Conservation (phyloP, 2,329 filamentous ascomycete genomes). For the Ophiocordyceps camponoti-floridani region DNA sequence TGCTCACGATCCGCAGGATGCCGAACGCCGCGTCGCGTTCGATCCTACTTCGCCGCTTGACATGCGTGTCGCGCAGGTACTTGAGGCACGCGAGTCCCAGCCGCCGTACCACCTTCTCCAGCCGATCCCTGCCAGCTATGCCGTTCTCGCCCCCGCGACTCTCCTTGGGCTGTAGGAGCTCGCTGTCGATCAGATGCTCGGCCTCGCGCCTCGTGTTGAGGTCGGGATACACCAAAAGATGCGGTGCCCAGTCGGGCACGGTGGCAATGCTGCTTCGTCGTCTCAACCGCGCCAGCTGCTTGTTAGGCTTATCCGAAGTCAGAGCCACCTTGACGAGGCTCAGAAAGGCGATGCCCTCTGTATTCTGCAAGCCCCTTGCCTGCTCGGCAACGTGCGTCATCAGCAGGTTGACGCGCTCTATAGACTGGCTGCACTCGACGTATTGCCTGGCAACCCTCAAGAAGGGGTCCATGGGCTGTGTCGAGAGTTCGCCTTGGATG, state of each 20-base stretch:
- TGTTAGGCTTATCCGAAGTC: slow-evolving; percentile 11
- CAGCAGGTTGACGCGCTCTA: slow-evolving; percentile 17
- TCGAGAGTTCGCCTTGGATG: slow-evolving; percentile 26
- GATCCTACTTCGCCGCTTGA: slow-evolving; percentile 22
- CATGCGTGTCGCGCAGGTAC: slow-evolving; percentile 27
- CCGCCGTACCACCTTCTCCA: slow-evolving; percentile 14
- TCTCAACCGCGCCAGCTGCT: slow-evolving; percentile 7
- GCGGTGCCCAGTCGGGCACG: slow-evolving; percentile 30
- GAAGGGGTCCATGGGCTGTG: slow-evolving; percentile 31
- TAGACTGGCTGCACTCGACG: slow-evolving; percentile 21
- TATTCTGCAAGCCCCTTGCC: slow-evolving; percentile 23
- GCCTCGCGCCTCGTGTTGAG: slow-evolving; percentile 20
- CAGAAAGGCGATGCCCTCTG: slow-evolving; percentile 30
- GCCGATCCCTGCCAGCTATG: not conserved
- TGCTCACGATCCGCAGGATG: slow-evolving; percentile 23
- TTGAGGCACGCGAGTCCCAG: slow-evolving; percentile 26
- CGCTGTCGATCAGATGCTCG: slow-evolving; percentile 23
- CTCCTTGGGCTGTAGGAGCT: slow-evolving; percentile 18
- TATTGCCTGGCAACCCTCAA: slow-evolving; percentile 39
- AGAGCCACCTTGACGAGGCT: slow-evolving; percentile 19
- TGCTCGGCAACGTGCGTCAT: slow-evolving; percentile 25
- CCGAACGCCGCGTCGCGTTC: slow-evolving; percentile 21
- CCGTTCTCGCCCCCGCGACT: slow-evolving; percentile 12
- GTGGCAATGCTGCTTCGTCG: slow-evolving; percentile 7
- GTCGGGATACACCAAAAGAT: slow-evolving; percentile 29